Evolutionary conservation across 352 stramenopile genomes (phyloP).

Genomic region (Phytophthora fragariae): DNA sequence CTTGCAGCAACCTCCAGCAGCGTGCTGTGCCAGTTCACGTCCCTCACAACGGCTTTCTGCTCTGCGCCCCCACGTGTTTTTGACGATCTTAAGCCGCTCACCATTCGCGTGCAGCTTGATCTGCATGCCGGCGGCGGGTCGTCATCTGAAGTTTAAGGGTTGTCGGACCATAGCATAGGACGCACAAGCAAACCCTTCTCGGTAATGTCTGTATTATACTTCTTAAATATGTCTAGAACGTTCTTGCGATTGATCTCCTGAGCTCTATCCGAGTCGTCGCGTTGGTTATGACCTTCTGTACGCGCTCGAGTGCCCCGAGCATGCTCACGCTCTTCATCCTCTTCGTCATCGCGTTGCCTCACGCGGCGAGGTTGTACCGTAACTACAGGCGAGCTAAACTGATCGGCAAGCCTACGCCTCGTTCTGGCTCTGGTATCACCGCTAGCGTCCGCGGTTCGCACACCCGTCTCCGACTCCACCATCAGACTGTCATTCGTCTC

Average conservation of each 20-base stretch:
- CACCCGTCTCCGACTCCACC: no score
- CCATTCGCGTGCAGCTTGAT: not conserved
- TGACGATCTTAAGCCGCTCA: not conserved
- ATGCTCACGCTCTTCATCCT: no score
- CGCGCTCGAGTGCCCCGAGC: no score
- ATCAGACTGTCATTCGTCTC: no score
- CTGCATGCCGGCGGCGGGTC: not conserved
- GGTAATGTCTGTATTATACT: not conserved
- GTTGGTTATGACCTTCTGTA: no score
- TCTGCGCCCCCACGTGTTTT: not conserved
- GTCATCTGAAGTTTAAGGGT: not conserved
- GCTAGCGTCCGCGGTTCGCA: no score
- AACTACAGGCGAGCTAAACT: no score
- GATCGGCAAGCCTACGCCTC: no score
- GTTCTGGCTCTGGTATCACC: no score
- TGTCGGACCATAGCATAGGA: not conserved
- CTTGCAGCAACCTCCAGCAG: not conserved
- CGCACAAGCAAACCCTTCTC: not conserved
- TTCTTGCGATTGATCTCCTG: not conserved
- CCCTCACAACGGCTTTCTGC: not conserved
- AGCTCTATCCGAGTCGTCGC: no score
- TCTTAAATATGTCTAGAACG: not conserved
- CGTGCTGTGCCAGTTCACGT: conserved; percentile 1
- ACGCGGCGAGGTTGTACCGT: no score
- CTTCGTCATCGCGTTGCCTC: no score